Base-by-base conservation (phyloP, 1,284 basidiomycete genomes). In the Lentinus polychrous region DNA sequence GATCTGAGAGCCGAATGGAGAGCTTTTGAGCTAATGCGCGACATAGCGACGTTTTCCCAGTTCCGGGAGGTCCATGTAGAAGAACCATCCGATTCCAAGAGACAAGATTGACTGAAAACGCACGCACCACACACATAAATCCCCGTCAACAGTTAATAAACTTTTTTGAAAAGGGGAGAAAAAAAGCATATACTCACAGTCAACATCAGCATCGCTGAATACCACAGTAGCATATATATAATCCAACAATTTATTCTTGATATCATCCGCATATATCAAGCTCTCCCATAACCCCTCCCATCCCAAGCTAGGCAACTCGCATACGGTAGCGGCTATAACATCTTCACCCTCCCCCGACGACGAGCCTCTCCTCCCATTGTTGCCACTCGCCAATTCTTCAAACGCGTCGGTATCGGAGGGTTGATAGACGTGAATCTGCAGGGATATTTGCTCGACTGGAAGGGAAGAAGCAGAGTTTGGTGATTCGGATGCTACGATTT, bases 21-120 rank as follows among this genome's bases (percentile, higher is more conserved):
- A 99, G 76, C 61, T 99, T 99, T 57, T 99, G 96, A 0, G 95
- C 93, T 5, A 99, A 74, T 11, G 94, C 94, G 43, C 92, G 82
- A 65, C 94, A 97, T 1, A 99, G 73, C 1, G 90, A 93, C 0
- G 96, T 99, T 69, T 99, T 99, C 15, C 96, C 96, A 0, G 96
- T 99, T 0, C 96, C 95, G 0, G 96, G 95, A 10, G 96, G 96
- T 0, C 96, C 96, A 64, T 99, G 94, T 11, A 99, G 74, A 1
- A 99, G 72, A 0, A 97, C 86, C 2, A 99, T 85, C 1, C 94
- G 81, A 64, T 97, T 98, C 92, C 94, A 97, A 0, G 91, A 86
- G 20, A 98, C 84, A 20, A 98, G 74, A 60, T 98, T 95, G 64
- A 86, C 87, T 90, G 50, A 8, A 51, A 4, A 44, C n/a, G 38